phyloP scores from a whole-genome alignment of 148 eudicot species.

The Silene uniflora region DNA sequence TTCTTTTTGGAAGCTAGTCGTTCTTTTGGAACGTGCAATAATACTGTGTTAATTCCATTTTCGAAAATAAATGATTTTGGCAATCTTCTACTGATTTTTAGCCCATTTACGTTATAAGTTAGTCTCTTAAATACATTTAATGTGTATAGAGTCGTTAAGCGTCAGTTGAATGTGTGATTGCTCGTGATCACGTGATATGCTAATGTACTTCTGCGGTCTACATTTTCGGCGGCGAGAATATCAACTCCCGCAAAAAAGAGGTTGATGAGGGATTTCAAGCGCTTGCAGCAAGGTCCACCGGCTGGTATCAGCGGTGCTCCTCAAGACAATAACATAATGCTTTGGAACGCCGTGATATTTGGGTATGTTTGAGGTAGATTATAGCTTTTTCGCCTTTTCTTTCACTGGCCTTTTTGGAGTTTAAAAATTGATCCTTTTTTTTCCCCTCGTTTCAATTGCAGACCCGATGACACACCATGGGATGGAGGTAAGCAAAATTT shows the following conservation, averaged over 20 bases:
- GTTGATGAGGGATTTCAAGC: conserved; percentile 72
- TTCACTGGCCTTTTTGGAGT: not conserved
- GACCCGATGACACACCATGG: conserved; percentile 78
- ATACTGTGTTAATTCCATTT: too few relatives aligned
- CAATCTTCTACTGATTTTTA: too few relatives aligned
- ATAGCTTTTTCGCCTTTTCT: not conserved
- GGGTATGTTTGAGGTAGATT: conserved; percentile 35
- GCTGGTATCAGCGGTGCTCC: conserved; percentile 80
- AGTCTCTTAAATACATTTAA: too few relatives aligned
- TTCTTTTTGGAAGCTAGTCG: not conserved
- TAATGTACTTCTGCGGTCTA: not conserved
- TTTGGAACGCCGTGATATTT: conserved; percentile 75
- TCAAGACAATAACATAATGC: conserved; percentile 67
- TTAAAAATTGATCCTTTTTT: not conserved
- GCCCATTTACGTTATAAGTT: too few relatives aligned
- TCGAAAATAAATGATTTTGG: too few relatives aligned
- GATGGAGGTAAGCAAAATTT: conserved; percentile 52
- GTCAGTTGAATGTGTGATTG: not conserved
- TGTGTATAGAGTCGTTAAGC: too few relatives aligned
- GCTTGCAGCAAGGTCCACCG: conserved; percentile 70
- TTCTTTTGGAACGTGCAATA: not conserved
- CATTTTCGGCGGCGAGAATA: conserved; percentile 47
- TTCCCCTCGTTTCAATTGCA: conserved; percentile 33
- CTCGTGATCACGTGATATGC: not conserved
- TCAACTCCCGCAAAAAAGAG: conserved; percentile 69